These are phyloP conservation scores for Quillaja saponaria DNA, from an alignment of 306 rosid species.

Conservation along the genomic window DNA sequence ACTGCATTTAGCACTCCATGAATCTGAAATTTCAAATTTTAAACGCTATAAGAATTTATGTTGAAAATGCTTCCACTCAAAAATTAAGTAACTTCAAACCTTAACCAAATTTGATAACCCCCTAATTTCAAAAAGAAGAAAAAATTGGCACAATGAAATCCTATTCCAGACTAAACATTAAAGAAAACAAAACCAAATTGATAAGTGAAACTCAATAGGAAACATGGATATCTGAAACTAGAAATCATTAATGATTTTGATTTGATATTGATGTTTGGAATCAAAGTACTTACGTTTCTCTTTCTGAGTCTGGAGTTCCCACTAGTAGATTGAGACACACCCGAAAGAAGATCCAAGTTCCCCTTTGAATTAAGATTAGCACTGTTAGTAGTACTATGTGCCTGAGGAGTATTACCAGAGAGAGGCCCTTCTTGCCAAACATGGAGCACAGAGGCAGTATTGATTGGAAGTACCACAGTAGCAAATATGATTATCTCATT, in stretches of 20 bases:
- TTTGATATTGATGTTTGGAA: no score
- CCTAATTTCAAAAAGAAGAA: no score
- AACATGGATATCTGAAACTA: no score
- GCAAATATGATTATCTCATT: slow-evolving; percentile 55
- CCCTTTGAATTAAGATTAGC: slow-evolving; percentile 39
- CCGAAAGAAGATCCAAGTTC: slow-evolving; percentile 56
- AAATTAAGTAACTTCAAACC: no score
- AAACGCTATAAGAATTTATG: not conserved
- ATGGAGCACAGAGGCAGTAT: slow-evolving; percentile 41
- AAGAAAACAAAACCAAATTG: no score
- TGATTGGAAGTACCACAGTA: slow-evolving; percentile 39
- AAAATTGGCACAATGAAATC: no score
- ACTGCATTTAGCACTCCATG: slow-evolving; percentile 76
- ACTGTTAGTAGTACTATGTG: accelerated
- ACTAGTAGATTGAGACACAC: slow-evolving; percentile 30
- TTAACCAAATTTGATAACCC: no score
- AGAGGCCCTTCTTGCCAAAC: slow-evolving; percentile 72
- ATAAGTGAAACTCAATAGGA: no score
- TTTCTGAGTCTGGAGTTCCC: slow-evolving; percentile 27
- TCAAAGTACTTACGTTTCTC: slow-evolving; percentile 52
- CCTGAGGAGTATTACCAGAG: slow-evolving; percentile 20
- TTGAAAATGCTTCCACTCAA: not conserved
- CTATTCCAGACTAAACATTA: no score
- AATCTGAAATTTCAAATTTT: slow-evolving; percentile 37
- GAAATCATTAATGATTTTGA: no score